phyloP scores from a whole-genome alignment of 2,329 filamentous ascomycete species.

The Botryotinia globosa region DNA sequence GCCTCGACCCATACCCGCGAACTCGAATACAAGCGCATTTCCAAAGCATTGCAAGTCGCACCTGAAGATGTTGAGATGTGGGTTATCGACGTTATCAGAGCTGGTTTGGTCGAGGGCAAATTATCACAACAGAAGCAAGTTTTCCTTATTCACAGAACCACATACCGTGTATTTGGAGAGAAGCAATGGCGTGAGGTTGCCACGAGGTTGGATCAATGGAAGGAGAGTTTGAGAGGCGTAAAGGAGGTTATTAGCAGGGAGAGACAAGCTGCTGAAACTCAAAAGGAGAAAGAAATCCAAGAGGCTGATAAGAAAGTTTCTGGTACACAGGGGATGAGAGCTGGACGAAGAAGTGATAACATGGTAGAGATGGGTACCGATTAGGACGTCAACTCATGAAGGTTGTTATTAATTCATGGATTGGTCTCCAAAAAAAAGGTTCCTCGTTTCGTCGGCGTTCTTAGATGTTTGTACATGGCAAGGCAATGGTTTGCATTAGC shows the following conservation, averaged over 20 bases:
- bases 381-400: conserved; percentile 26
- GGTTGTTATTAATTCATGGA: conserved; percentile 17
- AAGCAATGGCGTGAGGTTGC: conserved; percentile 98
- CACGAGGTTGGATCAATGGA: conserved; percentile 87
- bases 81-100: conserved; percentile 97
- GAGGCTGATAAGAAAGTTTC: conserved; percentile 63
- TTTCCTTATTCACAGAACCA: conserved; percentile 93
- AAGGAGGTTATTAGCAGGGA: conserved; percentile 74
- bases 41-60: conserved; percentile 79
- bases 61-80: conserved; percentile 89
- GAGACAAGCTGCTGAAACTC: conserved; percentile 72
- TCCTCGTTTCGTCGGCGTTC: conserved; percentile 31
- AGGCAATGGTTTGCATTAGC: conserved; percentile 30
- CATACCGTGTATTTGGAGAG: conserved; percentile 94
- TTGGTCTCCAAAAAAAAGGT: conserved; percentile 25
- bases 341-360: conserved; percentile 45
- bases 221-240: conserved; percentile 74
- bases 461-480: conserved; percentile 33
- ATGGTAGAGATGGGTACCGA: conserved; percentile 40
- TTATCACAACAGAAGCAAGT: conserved; percentile 88
- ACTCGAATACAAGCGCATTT: conserved; percentile 82
- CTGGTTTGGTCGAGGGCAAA: conserved; percentile 93
- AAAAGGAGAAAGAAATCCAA: conserved; percentile 74
- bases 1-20: conserved; percentile 80
- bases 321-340: conserved; percentile 40